Base-by-base conservation (phyloP, 176 grass and related monocot genomes). In the Musa acuminata region DNA sequence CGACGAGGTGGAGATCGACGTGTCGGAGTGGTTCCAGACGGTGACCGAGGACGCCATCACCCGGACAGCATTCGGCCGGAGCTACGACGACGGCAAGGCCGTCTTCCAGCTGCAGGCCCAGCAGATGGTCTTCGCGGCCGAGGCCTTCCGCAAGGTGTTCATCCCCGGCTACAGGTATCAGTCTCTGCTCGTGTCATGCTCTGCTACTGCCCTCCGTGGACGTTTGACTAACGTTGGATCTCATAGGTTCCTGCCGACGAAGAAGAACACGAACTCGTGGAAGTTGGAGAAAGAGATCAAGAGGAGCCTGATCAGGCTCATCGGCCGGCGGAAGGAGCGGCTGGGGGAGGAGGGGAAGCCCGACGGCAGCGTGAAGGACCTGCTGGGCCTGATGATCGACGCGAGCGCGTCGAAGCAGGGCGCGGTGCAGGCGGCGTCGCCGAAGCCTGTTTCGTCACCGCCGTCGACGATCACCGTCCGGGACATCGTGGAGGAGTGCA, bases 11-110 rank as follows among this genome's bases (percentile, higher is more conserved):
- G 95, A 94, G 84, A 91, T 99, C 77, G 95, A 99, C 76, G 95
- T 94, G 78, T 91, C 90, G 16, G 95, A 99, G 60, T 99, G 95
- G 90, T 93, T 94, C 68, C 95, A 99, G 82, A 81, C 90, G 49
- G 90, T 99, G 27, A 99, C 95, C 1, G 95, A 99, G 84, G 95
- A 99, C 57, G 88, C 95, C 72, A 94, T 99, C 79, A 99, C 95
- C 5, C 90, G 90, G 11, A 91, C 88, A 11, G 95, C 95, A 16
- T 99, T 99, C 58, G 95, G 95, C 2, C 78, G 78, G 68, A 99
- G 95, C 82, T 99, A 99, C 73, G 88, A 94, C 78, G 95, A 91
- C 77, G 95, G 95, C 64, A 91, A 87, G 78, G 85, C 78, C 57
- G 86, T 99, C 55, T 99, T 94, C 80, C 87, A 87, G 80, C 82